Base-by-base conservation (phyloP, 805 yeast species). In the Ogataea methanolica region DNA sequence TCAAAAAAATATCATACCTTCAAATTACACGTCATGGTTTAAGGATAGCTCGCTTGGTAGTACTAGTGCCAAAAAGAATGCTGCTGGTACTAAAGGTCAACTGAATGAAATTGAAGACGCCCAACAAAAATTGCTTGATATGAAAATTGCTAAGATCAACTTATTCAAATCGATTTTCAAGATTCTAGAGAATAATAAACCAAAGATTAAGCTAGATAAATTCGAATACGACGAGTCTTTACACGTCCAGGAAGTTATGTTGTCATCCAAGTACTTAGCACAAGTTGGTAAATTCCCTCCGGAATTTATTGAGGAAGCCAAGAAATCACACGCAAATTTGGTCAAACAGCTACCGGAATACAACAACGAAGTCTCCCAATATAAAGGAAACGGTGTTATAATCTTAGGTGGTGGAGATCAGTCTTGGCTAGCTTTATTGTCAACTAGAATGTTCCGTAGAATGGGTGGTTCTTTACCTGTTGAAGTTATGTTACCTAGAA, bases 401-500 rank as follows among this genome's bases (percentile, higher is more conserved):
- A 80, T 79, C 46, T 79, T 83, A 19, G 91, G 88, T 41, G 88
- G 89, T 8, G 85, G 88, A 12, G 63, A 71, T 22, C 70, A 70
- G 41, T 81, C 85, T 45, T 76, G 87, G 78, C 65, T 83, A 40
- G 74, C 87, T 2, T 65, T 82, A 17, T 58, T 81, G 5, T 75
- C 84, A 8, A 70, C 84, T 33, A 71, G 76, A 58, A 67, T 72
- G 56, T 63, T 75, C 23, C 66, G 80, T 49, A 74, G 69, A 48
- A 62, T 73, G 47, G 79, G 78, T 4, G 76, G 79, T 1, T 55
- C 64, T 38, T 52, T 75, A 33, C 79, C 79, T 0, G 63, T 76
- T 1, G 79, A 76, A 52, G 62, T 76, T 42, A 66, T 75, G 65
- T 58, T 76, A 26, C 76, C 79, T 14, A 59, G 65, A 11, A 55